These are phyloP conservation scores for Vanrija humicola DNA, from an alignment of 1,284 basidiomycete genomes.

Conservation along the genomic window DNA sequence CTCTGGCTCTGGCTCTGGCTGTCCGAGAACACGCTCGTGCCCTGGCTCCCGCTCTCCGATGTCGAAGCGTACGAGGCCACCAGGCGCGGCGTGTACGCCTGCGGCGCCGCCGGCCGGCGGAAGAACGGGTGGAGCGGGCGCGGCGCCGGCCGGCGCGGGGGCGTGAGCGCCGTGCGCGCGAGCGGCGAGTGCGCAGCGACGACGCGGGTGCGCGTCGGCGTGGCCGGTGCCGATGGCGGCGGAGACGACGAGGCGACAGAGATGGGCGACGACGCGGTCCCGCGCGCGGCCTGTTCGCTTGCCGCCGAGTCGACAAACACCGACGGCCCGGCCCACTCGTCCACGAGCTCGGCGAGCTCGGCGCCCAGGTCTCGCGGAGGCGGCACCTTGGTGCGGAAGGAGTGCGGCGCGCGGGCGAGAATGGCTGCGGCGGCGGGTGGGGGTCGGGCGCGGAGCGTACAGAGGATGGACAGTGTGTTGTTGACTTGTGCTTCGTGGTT, in stretches of 20 bases:
- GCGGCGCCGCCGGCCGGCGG: not conserved
- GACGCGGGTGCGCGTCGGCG: slow-evolving; percentile 3
- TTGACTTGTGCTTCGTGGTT: no score
- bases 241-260: slow-evolving; percentile 14
- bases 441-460: no score
- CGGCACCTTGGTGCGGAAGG: no score
- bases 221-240: not conserved
- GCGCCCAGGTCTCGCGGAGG: not conserved
- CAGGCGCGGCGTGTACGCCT: not conserved
- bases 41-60: slow-evolving; percentile 1
- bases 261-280: slow-evolving; percentile 23
- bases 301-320: not conserved
- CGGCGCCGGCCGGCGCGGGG: not conserved
- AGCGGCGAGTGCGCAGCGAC: slow-evolving; percentile 13
- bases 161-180: not conserved
- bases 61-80: slow-evolving; percentile 3
- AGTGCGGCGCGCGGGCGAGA: no score
- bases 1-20: no score
- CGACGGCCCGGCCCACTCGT: not conserved
- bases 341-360: slow-evolving; percentile 1
- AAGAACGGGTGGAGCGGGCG: slow-evolving; percentile 6
- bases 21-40: not conserved
- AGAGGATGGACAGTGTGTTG: no score
- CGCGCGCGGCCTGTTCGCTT: not conserved
- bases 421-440: no score